phyloP scores from a whole-genome alignment of 2,329 filamentous ascomycete genomes.

The Scedosporium minutisporum region DNA sequence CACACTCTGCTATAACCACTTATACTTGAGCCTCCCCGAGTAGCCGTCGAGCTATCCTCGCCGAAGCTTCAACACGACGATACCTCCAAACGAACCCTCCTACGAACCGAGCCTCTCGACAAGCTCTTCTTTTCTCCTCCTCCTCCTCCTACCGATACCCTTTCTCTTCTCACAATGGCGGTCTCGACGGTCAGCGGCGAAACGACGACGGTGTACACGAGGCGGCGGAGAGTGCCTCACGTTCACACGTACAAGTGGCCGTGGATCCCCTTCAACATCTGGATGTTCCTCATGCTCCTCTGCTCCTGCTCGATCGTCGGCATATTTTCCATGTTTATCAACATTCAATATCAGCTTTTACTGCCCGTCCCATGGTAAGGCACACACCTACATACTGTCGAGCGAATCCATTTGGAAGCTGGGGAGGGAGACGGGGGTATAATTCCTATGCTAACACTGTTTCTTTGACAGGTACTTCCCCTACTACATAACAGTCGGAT shows the following conservation, averaged over 20 bases:
- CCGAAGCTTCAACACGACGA: not conserved
- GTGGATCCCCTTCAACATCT: conserved; percentile 55
- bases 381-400: not conserved
- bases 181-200: conserved; percentile 22
- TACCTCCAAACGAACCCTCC: not conserved
- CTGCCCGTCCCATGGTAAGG: conserved; percentile 52
- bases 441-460: not conserved
- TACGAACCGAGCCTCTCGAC: not conserved
- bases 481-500: conserved; percentile 50
- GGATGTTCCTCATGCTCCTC: conserved; percentile 57
- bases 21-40: not conserved
- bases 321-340: conserved; percentile 50
- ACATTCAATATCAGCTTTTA: conserved; percentile 44
- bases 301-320: conserved; percentile 50
- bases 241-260: conserved; percentile 60
- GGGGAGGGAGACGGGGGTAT: no score
- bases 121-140: not conserved
- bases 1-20: not conserved
- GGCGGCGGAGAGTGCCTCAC: conserved; percentile 20
- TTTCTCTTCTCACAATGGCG: conserved; percentile 14
- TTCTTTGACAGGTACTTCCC: conserved; percentile 49
- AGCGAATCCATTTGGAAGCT: not conserved
- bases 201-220: conserved; percentile 1
- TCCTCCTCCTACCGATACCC: not conserved
- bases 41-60: not conserved